Conservation (phyloP, 2,329 filamentous ascomycete genomes). For the Aureobasidium sp. region DNA sequence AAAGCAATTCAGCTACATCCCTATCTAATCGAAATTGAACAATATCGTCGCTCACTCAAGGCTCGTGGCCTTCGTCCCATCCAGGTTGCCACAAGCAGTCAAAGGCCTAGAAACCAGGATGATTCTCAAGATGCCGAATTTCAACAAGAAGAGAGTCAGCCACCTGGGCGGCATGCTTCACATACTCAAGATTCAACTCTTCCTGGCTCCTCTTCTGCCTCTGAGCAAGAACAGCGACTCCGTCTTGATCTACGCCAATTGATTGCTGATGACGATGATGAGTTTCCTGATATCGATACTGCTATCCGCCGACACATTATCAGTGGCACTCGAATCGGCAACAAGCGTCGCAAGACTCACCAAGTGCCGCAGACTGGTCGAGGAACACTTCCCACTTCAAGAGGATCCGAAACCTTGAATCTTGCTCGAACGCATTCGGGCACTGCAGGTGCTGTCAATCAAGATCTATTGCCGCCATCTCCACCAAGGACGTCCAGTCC, state of each 20-base stretch:
- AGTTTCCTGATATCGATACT: conserved; percentile 26
- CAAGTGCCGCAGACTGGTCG: neutral
- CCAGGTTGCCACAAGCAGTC: conserved; percentile 23
- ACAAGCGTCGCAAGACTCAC: conserved; percentile 21
- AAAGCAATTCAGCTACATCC: conserved; percentile 45
- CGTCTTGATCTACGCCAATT: conserved; percentile 10
- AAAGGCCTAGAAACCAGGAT: conserved; percentile 14
- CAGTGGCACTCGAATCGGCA: conserved; percentile 18
- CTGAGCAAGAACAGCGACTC: neutral
- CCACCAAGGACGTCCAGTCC: conserved; percentile 16
- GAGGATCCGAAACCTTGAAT: neutral
- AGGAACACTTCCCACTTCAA: neutral
- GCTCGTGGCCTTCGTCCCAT: conserved; percentile 40
- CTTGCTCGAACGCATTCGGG: neutral
- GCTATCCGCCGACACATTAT: conserved; percentile 19
- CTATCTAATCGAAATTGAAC: conserved; percentile 39
- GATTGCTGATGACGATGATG: conserved; percentile 21
- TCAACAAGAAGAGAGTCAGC: conserved; percentile 4
- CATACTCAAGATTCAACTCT: conserved; percentile 15
- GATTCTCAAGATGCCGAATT: conserved; percentile 10
- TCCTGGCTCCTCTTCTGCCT: conserved; percentile 1
- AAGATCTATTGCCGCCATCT: conserved; percentile 11
- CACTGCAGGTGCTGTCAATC: neutral
- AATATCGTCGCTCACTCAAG: conserved; percentile 37
- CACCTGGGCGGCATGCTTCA: neutral